These are phyloP conservation scores for Fagopyrum esculentum DNA, from an alignment of 148 eudicot species.

Conservation along the genomic window DNA sequence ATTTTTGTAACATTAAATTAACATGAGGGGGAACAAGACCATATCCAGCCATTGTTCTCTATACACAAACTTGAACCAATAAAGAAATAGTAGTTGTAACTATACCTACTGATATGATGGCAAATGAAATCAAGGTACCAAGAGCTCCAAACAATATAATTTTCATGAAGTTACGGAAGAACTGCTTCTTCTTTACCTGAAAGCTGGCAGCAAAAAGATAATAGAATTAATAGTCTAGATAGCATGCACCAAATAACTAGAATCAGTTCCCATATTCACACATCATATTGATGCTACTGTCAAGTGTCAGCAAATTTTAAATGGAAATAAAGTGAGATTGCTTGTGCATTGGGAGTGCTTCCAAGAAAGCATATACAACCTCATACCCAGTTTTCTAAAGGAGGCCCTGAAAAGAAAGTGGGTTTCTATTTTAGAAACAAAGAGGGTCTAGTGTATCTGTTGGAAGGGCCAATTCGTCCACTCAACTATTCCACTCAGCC, in stretches of 20 bases:
- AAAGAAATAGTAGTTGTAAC: not conserved
- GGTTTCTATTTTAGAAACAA: not conserved
- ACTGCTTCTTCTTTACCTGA: slow-evolving; percentile 69
- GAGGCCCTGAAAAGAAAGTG: not conserved
- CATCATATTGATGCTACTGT: not conserved
- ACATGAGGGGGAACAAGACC: not conserved
- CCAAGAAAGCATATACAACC: not conserved
- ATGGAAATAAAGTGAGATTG: not conserved
- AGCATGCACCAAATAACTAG: not conserved
- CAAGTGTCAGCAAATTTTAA: not conserved
- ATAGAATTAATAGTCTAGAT: slow-evolving; percentile 4
- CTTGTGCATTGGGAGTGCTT: not conserved
- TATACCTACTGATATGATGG: slow-evolving; percentile 40
- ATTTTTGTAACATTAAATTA: no score
- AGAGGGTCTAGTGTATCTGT: not conserved
- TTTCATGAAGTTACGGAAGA: slow-evolving; percentile 61
- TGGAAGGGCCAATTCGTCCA: not conserved
- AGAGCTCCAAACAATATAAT: slow-evolving; percentile 57
- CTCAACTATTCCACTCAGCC: not conserved
- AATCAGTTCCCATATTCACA: not conserved
- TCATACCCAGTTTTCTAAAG: not conserved
- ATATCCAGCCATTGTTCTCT: not conserved
- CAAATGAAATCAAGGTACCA: slow-evolving; percentile 58
- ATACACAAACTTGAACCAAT: not conserved
- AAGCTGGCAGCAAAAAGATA: slow-evolving; percentile 31